phyloP scores from a whole-genome alignment of 768 basidiomycete species.

The Lentinula lateritia region DNA sequence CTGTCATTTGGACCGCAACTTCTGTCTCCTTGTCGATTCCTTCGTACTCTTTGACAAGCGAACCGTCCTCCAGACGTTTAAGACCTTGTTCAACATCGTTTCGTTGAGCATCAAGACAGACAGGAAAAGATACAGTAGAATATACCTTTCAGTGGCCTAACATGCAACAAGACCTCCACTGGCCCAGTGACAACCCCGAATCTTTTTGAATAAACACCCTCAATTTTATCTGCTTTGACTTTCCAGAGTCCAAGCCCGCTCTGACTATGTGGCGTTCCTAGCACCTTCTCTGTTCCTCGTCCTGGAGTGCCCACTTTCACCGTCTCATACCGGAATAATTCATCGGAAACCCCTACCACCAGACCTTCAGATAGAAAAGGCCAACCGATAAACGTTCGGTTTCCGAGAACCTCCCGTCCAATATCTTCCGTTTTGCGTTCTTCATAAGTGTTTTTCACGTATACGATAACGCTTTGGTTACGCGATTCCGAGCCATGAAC shows the following conservation, averaged over 20 bases:
- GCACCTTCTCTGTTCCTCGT: constrained; percentile 39
- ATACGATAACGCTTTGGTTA: constrained; percentile 91
- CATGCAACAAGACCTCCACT: constrained; percentile 79
- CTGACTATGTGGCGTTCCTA: constrained; percentile 69
- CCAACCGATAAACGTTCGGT: constrained; percentile 81
- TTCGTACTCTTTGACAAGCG: constrained; percentile 94
- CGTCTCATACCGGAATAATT: constrained; percentile 82
- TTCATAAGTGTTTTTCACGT: constrained; percentile 74
- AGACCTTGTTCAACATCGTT: constrained; percentile 49
- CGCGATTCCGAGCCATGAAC: constrained; percentile 87
- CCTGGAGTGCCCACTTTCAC: constrained; percentile 42
- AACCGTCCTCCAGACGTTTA: constrained; percentile 82
- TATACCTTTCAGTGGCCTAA: constrained; percentile 86
- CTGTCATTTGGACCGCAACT: constrained; percentile 82
- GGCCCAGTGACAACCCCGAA: constrained; percentile 81
- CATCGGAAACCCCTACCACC: constrained; percentile 83
- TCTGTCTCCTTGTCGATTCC: constrained; percentile 75
- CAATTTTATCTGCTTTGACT: constrained; percentile 74
- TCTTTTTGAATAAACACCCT: constrained; percentile 82
- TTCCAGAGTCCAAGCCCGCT: constrained; percentile 74
- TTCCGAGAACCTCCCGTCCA: constrained; percentile 69
- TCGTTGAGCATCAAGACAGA: neutral
- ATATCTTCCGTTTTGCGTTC: constrained; percentile 62
- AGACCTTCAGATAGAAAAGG: constrained; percentile 92
- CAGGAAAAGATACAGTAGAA: neutral